These are phyloP conservation scores for Aureobasidium namibiae DNA, from an alignment of 2,329 filamentous ascomycete species.

Conservation along the genomic window DNA sequence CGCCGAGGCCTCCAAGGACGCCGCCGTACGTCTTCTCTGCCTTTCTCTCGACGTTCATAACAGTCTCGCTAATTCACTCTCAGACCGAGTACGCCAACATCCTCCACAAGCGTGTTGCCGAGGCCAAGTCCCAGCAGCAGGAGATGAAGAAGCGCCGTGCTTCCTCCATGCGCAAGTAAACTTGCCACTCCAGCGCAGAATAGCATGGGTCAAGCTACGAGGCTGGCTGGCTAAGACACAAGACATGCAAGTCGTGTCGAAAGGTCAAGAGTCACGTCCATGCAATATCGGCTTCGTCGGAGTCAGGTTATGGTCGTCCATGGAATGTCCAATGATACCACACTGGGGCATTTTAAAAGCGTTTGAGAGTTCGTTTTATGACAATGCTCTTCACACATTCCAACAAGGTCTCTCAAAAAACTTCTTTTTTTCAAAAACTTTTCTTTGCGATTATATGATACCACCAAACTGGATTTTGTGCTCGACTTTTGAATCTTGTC, in stretches of 20 bases:
- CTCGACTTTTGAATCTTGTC: not conserved
- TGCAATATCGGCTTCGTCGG: not conserved
- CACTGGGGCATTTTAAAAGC: not conserved
- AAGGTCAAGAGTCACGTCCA: constrained; percentile 9
- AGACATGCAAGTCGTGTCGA: not conserved
- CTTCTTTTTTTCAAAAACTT: not conserved
- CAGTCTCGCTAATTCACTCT: constrained; percentile 28
- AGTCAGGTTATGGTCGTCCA: constrained; percentile 6
- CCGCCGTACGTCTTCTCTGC: constrained; percentile 65
- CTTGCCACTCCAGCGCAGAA: not conserved
- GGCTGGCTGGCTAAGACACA: not conserved
- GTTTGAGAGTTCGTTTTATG: constrained; percentile 1
- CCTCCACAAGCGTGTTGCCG: constrained; percentile 91
- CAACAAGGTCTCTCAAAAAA: constrained; percentile 1
- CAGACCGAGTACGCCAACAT: constrained; percentile 96
- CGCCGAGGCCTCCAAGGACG: constrained; percentile 95
- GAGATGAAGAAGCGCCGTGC: constrained; percentile 95
- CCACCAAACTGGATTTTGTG: constrained; percentile 4
- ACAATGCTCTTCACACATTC: constrained; percentile 1
- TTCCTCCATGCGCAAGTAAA: constrained; percentile 82
- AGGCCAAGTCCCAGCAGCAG: constrained; percentile 89
- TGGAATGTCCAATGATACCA: not conserved
- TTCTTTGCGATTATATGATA: not conserved
- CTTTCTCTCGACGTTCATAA: not conserved
- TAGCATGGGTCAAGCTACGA: not conserved